Evolutionary conservation across 1,139 yeast genomes (phyloP), one percentile per base, ranked within the genome.

Genomic region (Diutina rugosa): DNA sequence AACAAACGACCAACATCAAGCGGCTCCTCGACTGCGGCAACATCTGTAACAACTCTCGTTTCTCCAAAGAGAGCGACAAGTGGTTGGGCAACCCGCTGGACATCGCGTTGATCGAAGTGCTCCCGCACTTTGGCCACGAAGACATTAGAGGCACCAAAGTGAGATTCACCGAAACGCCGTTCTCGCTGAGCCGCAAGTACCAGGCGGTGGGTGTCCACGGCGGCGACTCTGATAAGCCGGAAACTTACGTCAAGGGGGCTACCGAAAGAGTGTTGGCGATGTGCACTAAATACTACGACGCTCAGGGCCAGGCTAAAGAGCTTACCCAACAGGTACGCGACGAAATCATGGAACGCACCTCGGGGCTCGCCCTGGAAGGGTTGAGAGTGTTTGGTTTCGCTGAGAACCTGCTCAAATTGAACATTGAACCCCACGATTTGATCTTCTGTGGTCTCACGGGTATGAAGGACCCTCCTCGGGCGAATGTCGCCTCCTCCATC

Each of bases 391-490:
- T 93, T 59, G 95, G 87, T 0, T 80, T 90, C 71, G 97, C 95
- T 4, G 79, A 79, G 61, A 79, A 74, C 55, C 69, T 72, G 58
- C 64, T 65, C 46, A 67, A 66, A 57, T 64, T 68, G 47, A 63
- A 63, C 32, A 71, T 67, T 47, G 69, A 74, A 35, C 88, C 88
- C 30, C 64, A 74, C 3, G 85, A 82, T 53, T 74, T 91, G 64
- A 75, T 81, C 2, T 90, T 91, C 65, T 80, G 89, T 63, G 99
- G 99, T 6, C 72, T 93, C 54, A 76, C 89, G 61, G 98, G 97
- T 57, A 90, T 93, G 95, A 89, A 89, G 63, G 98, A 93, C 71
- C 99, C 99, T 12, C 99, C 98, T 57, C 81, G 98, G 65, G 85
- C 91, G 9, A 84, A 86, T 59, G 97, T 90, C 6, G 79, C 81